phyloP scores from a whole-genome alignment of 208 protist genomes.

The Wallacemonas sp. region DNA sequence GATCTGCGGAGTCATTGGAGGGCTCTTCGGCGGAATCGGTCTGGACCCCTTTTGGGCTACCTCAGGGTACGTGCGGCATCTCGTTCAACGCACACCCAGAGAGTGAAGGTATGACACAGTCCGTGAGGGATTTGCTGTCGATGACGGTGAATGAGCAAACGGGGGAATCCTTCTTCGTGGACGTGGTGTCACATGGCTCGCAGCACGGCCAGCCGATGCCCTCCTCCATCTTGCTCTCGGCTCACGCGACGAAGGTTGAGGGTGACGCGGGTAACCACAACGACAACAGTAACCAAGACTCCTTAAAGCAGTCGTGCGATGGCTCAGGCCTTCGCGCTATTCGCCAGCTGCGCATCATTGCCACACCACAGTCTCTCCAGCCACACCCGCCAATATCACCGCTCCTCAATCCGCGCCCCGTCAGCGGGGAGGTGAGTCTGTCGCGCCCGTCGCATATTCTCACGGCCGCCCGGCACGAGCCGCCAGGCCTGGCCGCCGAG shows the following conservation, averaged over 20 bases:
- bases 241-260: background rate
- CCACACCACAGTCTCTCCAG: background rate
- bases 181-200: background rate
- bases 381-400: background rate
- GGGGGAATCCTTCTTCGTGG: background rate
- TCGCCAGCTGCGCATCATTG: background rate
- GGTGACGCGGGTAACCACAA: background rate
- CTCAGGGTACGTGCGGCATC: slow-evolving; percentile 1
- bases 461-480: too few relatives aligned
- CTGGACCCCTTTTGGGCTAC: slow-evolving; percentile 9
- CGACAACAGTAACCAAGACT: background rate
- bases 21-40: background rate
- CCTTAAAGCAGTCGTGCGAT: slow-evolving; percentile 2
- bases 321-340: background rate
- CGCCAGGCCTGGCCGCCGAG: too few relatives aligned
- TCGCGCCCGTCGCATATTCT: background rate
- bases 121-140: background rate
- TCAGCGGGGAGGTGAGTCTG: background rate
- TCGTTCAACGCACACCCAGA: slow-evolving; percentile 3
- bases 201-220: background rate
- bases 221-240: background rate
- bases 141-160: background rate
- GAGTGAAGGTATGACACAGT: background rate
- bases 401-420: background rate
- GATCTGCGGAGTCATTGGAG: background rate